phyloP scores from a whole-genome alignment of 1,284 basidiomycete genomes.

The Trichosporon sp. region DNA sequence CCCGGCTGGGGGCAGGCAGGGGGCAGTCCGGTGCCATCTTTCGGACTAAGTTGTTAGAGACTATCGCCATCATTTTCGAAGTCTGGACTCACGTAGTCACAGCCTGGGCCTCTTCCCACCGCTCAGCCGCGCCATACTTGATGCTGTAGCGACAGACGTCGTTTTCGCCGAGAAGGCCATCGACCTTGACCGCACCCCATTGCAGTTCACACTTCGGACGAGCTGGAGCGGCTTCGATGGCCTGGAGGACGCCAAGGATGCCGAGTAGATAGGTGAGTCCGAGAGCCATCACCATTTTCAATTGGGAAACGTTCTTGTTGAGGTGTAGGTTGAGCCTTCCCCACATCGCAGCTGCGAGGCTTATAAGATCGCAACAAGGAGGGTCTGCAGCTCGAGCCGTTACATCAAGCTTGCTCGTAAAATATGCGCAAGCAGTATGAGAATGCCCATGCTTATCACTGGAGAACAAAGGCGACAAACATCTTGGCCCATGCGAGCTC shows the following conservation, averaged over 20 bases:
- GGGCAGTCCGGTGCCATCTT: neutral
- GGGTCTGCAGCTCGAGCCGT: too few species aligned
- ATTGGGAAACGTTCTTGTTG: too few species aligned
- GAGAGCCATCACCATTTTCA: neutral
- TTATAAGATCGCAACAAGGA: too few species aligned
- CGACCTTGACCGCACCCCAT: neutral
- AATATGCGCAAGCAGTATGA: neutral
- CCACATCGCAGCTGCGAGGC: too few species aligned
- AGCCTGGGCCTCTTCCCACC: constrained; percentile 26
- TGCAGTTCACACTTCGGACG: neutral
- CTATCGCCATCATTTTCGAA: constrained; percentile 9
- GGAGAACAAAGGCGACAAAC: neutral
- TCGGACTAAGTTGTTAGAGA: neutral
- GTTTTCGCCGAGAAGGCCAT: neutral
- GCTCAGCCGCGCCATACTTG: constrained; percentile 25
- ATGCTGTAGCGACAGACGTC: constrained; percentile 31
- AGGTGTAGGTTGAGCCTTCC: too few species aligned
- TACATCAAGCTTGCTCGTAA: too few species aligned
- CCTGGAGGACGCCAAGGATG: neutral
- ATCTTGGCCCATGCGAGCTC: neutral
- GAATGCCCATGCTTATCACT: too few species aligned
- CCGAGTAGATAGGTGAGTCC: neutral
- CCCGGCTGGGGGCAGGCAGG: constrained; percentile 57
- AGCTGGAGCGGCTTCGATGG: neutral
- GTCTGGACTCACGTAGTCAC: neutral